Percentiles rank a stretch among this genome's conserved stretches.
phyloP scores from a whole-genome alignment of 2,329 filamentous ascomycete species.

The Diaporthe sp. region DNA sequence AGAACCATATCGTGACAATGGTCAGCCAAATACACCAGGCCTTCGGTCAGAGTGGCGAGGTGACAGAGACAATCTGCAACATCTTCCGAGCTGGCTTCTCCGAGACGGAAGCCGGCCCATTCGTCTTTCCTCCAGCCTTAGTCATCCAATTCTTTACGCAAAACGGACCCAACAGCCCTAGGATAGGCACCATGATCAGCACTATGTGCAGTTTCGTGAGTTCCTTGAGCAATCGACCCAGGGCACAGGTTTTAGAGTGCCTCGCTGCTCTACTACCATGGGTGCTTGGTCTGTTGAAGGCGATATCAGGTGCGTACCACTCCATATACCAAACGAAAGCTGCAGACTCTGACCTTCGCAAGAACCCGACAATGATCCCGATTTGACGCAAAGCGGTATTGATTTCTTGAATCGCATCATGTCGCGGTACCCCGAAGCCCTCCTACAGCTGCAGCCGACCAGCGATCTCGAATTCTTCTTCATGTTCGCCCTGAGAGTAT shows the following conservation, averaged over 20 bases:
- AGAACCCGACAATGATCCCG: slow-evolving; percentile 75
- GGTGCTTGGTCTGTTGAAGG: slow-evolving; percentile 73
- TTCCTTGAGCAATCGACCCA: slow-evolving; percentile 64
- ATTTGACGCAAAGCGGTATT: slow-evolving; percentile 80
- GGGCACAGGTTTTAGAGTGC: slow-evolving; percentile 61
- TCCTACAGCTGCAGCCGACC: slow-evolving; percentile 70
- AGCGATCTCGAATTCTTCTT: slow-evolving; percentile 76
- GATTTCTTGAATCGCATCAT: slow-evolving; percentile 78
- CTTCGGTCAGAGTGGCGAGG: slow-evolving; percentile 74
- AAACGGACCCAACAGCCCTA: slow-evolving; percentile 68
- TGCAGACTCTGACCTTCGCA: slow-evolving; percentile 36
- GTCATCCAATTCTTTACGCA: slow-evolving; percentile 78
- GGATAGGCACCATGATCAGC: slow-evolving; percentile 78
- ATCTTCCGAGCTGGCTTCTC: slow-evolving; percentile 82
- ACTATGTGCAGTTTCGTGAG: slow-evolving; percentile 80
- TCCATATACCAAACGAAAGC: not conserved
- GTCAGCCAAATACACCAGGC: slow-evolving; percentile 62
- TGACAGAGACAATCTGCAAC: slow-evolving; percentile 79
- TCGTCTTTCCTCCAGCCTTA: slow-evolving; percentile 78
- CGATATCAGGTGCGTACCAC: slow-evolving; percentile 68
- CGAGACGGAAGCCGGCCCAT: slow-evolving; percentile 80
- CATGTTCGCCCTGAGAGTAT: slow-evolving; percentile 77
- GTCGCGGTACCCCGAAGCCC: slow-evolving; percentile 70
- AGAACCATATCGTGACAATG: slow-evolving; percentile 62
- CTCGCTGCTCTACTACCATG: slow-evolving; percentile 71